Conservation (phyloP, 148 eudicot species). For the Rhododendron ferrugineum region DNA sequence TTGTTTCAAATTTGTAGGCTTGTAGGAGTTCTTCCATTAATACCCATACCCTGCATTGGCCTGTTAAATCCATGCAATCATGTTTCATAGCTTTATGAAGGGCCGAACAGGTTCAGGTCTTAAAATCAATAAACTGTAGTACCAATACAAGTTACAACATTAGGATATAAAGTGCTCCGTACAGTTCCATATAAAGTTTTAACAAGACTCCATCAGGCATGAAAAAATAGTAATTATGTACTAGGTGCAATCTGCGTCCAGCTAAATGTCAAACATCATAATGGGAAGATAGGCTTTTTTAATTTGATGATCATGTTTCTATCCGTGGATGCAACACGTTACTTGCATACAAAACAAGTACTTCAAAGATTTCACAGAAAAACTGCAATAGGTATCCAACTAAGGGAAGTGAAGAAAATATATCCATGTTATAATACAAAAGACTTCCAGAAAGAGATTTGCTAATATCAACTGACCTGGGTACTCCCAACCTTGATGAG, state of each 20-base stretch:
- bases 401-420: conserved; percentile 1
- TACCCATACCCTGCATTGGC: not conserved
- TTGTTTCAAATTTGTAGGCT: not conserved
- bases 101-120: not conserved
- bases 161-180: not conserved
- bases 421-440: not conserved
- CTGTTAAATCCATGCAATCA: not conserved
- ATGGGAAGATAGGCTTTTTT: not conserved
- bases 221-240: not conserved
- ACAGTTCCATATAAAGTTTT: not conserved
- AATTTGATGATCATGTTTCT: not conserved
- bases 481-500: conserved; percentile 58
- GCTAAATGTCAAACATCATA: not conserved
- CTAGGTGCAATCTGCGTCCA: not conserved
- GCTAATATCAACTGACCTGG: conserved; percentile 37
- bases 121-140: not conserved
- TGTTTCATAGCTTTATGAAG: not conserved
- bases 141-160: not conserved
- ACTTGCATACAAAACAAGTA: not conserved
- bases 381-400: not conserved
- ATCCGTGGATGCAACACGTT: not conserved
- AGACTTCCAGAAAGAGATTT: conserved; percentile 1
- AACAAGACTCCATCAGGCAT: not conserved
- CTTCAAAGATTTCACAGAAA: not conserved
- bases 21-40: not conserved